Conservation (phyloP, 768 basidiomycete genomes). For the Suillus alpinus region DNA sequence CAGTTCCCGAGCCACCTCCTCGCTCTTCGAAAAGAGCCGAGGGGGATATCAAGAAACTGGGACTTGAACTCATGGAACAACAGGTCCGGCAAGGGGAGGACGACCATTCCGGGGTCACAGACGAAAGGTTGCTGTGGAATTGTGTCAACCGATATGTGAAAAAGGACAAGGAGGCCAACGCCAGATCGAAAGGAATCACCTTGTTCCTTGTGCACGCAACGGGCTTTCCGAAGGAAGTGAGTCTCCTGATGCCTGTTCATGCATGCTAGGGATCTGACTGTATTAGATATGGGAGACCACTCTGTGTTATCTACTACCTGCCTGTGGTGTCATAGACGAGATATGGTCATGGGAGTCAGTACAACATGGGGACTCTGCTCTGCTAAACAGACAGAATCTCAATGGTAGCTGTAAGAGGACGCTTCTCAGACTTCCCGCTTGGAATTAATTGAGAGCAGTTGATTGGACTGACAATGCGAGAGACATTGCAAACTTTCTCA, state of each 20-base stretch:
- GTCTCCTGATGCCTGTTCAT: conserved; percentile 11
- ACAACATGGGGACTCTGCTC: conserved; percentile 81
- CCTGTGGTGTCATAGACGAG: conserved; percentile 50
- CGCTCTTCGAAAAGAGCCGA: conserved; percentile 5
- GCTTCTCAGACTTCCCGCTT: no score
- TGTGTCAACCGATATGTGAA: conserved; percentile 68
- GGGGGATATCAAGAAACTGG: conserved; percentile 4
- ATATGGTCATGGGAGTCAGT: conserved; percentile 83
- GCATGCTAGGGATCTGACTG: not conserved
- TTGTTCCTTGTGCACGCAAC: conserved; percentile 81
- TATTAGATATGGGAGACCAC: conserved; percentile 77
- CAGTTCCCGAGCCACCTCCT: conserved; percentile 19
- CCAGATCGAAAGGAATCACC: conserved; percentile 50
- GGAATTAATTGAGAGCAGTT: no score
- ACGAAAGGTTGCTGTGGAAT: conserved; percentile 54
- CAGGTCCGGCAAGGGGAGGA: conserved; percentile 12
- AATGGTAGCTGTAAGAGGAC: conserved; percentile 25
- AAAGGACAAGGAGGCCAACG: not conserved
- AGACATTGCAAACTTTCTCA: conserved; percentile 74
- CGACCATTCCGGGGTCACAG: conserved; percentile 9
- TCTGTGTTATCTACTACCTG: conserved; percentile 48
- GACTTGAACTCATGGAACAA: conserved; percentile 19
- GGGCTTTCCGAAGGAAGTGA: conserved; percentile 83
- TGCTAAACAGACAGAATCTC: conserved; percentile 59
- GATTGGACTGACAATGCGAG: conserved; percentile 78